Base-by-base conservation (phyloP, 225 moss, liverwort and hornwort genomes). In the Marchantia paleacea region DNA sequence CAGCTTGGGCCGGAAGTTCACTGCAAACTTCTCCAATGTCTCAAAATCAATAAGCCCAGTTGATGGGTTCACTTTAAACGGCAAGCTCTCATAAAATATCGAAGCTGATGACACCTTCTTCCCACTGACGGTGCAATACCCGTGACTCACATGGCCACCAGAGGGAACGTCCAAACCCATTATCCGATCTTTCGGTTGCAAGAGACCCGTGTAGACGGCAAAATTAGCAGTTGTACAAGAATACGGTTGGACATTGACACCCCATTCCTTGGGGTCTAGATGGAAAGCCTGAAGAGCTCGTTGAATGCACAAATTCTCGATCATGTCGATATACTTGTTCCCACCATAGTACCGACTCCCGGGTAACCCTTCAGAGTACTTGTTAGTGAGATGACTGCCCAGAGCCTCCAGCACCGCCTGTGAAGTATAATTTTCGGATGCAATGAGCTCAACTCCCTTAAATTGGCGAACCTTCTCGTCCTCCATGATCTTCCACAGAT, bases 211-310 rank as follows among this genome's bases (percentile, higher is more conserved):
- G 67, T 85, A 94, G 1, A 97, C 93, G 53, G 92, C 91, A 80
- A 97, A 94, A 79, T 97, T 97, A 7, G 97, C 93, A 48, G 94
- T 91, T 1, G 97, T 92, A 79, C 94, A 94, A 4, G 97, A 97
- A 52, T 97, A 97, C 1, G 97, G 91, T 51, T 97, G 94, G 69
- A 94, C 93, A 53, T 97, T 97, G 7, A 97, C 97, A 52, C 97
- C 93, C 97, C 95, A 97, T 7, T 90, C 91, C 50, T 84, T 88
- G 0, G 91, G 55, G 58, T 97, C 89, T 3, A 97, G 86, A 80
- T 92, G 88, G 48, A 95, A 97, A 18, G 94, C 93, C 62, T 83
- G 65, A 19, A 95, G 81, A 12, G 97, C 95, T 53, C 94, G 87
- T 9, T 83, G 78, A 53, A 85, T 86, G 67, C 94, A 97, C 3